Conservation (phyloP, 1,139 yeast genomes). For the Kodamaea arcana region DNA sequence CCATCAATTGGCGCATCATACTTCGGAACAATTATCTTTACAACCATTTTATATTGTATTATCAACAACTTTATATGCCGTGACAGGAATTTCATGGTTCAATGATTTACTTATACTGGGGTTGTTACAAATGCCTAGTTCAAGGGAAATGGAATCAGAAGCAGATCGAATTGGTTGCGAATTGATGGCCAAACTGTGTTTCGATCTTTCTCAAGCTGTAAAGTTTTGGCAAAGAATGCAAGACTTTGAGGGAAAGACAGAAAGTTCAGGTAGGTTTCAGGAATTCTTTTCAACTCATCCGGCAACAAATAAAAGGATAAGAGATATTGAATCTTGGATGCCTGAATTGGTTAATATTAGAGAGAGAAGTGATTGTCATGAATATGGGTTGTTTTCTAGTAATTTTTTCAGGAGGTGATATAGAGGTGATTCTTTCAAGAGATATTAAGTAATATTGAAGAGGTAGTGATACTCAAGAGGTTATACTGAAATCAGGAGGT, state of each 20-base stretch:
- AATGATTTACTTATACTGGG: conserved; percentile 57
- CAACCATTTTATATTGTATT: conserved; percentile 51
- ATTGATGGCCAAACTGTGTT: conserved; percentile 89
- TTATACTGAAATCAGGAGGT: no score
- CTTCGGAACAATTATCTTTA: conserved; percentile 72
- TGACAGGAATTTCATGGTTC: conserved; percentile 31
- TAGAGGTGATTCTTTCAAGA: no score
- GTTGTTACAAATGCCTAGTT: conserved; percentile 71
- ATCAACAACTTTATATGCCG: conserved; percentile 41
- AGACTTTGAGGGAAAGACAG: conserved; percentile 39
- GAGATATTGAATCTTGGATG: conserved; percentile 67
- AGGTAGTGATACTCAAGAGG: no score
- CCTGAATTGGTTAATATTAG: conserved; percentile 55
- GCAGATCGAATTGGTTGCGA: conserved; percentile 93
- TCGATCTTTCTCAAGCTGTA: conserved; percentile 67
- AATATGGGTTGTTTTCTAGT: conserved; percentile 20
- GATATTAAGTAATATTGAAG: no score
- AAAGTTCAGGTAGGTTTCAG: conserved; percentile 19
- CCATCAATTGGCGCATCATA: conserved; percentile 89
- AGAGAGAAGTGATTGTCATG: conserved; percentile 33
- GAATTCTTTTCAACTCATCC: conserved; percentile 92
- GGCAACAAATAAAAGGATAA: conserved; percentile 66
- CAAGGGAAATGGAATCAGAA: conserved; percentile 90
- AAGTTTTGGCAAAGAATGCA: conserved; percentile 82
- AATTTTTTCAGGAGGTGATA: no score